Evolutionary conservation across 106 monocot genomes (phyloP), one percentile per base, ranked within the genome.

Genomic region (Acorus calamus): DNA sequence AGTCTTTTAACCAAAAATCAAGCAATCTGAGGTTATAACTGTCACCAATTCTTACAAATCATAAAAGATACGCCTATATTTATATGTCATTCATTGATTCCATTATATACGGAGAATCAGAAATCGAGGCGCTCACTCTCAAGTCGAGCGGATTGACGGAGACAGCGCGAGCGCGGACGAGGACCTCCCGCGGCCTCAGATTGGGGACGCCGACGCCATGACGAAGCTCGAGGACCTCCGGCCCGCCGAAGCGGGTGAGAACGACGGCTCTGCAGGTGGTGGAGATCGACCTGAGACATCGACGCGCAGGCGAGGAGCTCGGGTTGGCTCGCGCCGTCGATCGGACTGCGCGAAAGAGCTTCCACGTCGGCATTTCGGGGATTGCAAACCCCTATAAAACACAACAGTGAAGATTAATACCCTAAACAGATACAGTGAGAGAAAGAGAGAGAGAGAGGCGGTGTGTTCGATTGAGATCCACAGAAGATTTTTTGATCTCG

Each of bases 111-210:
- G n/a, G n/a, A n/a, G n/a, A n/a, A n/a, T n/a, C n/a, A n/a, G n/a
- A n/a, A n/a, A n/a, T n/a, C n/a, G n/a, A n/a, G n/a, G n/a, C n/a
- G 28, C 71, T 78, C 56, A 91, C 96, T 66, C 96, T 73, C 28
- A 83, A 63, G 71, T 96, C 91, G 28, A 96, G 63, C 0, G 91
- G 91, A 71, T 96, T 96, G 72, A 96, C 63, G 59, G 96, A 91
- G 47, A 87, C 87, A 44, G 96, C 96, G 4, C 91, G 87, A 13
- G 96, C 75, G 60, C 91, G 81, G 53, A 96, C 96, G 60, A 96
- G 96, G 14, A 96, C 91, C 14, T 96, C 91, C 52, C 71, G 57
- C 3, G 91, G 85, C 66, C 77, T 82, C 69, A 96, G 87, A 85
- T 96, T 91, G 61, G 96, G 91, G 50, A 96, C 80, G 14, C 42